Conservation (phyloP, 148 eudicot genomes). For the Fagopyrum esculentum region DNA sequence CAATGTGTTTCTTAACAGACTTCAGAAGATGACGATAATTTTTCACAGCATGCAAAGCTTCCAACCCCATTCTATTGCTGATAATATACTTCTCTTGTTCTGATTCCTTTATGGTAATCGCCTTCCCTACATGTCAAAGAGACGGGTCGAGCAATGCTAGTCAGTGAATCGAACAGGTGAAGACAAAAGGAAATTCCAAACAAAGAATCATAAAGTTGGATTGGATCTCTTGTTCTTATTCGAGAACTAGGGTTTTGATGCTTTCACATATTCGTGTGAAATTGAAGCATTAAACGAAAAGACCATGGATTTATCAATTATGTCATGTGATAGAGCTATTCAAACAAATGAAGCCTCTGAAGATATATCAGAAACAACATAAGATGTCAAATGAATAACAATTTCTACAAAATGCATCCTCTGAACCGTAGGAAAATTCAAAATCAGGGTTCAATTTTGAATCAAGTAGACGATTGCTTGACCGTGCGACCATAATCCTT, state of each 20-base stretch:
- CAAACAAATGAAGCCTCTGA: not conserved
- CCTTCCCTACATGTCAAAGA: not conserved
- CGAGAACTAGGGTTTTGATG: not conserved
- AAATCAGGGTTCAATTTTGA: not conserved
- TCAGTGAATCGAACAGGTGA: not conserved
- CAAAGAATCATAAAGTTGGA: not conserved
- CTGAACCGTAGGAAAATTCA: not conserved
- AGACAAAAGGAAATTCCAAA: not conserved
- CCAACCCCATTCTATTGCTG: conserved; percentile 36
- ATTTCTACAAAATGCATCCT: not conserved
- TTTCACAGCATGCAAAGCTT: conserved; percentile 45
- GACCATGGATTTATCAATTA: not conserved
- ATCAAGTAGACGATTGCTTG: not conserved
- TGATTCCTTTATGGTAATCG: not conserved
- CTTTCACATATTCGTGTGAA: not conserved
- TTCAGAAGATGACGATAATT: conserved; percentile 62
- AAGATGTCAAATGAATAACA: not conserved
- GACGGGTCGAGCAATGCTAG: not conserved
- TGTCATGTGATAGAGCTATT: not conserved
- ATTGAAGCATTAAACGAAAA: not conserved
- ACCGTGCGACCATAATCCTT: not conserved
- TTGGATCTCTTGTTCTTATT: not conserved
- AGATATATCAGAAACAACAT: not conserved
- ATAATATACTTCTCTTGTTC: not conserved
- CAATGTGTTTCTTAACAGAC: conserved; percentile 70